Percentiles rank a stretch among this genome's conserved stretches.
phyloP scores from a whole-genome alignment of 176 grass and related monocot species.

The Oryza longistaminata region DNA sequence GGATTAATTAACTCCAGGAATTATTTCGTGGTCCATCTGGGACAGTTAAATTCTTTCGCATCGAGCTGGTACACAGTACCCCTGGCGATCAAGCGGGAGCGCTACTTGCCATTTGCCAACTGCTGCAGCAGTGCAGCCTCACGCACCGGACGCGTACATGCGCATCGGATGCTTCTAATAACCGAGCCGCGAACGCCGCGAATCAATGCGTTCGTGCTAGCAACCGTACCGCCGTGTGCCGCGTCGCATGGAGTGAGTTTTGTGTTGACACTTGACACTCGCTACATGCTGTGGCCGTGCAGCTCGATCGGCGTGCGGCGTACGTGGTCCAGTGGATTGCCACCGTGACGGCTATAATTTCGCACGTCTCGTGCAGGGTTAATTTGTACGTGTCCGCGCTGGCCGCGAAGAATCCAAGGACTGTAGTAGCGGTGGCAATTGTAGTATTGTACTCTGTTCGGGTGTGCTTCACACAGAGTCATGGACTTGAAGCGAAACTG shows the following conservation, averaged over 20 bases:
- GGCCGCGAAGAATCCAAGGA: neutral
- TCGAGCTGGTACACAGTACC: neutral
- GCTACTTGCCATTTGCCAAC: neutral
- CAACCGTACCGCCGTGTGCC: neutral
- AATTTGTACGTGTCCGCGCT: too few relatives aligned
- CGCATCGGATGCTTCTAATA: neutral
- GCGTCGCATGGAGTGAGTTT: neutral
- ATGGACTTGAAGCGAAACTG: neutral
- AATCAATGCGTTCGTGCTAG: neutral
- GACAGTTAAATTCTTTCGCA: neutral
- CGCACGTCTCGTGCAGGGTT: neutral
- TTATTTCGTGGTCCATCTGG: constrained; percentile 13
- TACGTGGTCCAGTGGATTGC: neutral
- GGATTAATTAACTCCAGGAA: constrained; percentile 5
- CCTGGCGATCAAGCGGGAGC: neutral
- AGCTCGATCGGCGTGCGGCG: neutral
- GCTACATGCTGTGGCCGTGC: constrained; percentile 7
- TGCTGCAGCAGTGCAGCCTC: neutral
- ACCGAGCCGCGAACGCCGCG: neutral
- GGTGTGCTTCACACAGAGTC: neutral
- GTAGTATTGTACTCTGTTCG: neutral
- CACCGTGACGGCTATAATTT: neutral
- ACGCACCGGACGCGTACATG: constrained; percentile 7
- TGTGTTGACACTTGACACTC: neutral
- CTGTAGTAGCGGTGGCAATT: neutral